Percentiles rank a stretch among this genome's conserved stretches.
Conservation (phyloP, 2,329 filamentous ascomycete species). For the Kalmusia sp. region DNA sequence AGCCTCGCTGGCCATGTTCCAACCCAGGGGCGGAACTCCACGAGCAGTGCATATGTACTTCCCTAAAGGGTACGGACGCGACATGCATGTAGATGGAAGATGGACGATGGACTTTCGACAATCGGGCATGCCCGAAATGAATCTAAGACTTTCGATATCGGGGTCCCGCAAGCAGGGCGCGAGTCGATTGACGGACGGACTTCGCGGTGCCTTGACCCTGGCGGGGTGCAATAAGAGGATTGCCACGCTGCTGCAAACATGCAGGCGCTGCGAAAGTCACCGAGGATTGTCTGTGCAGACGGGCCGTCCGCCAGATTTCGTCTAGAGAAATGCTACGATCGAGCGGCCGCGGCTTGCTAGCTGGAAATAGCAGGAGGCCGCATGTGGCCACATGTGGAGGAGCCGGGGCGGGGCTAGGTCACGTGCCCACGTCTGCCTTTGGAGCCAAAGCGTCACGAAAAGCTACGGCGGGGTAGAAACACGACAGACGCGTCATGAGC, state of each 20-base stretch:
- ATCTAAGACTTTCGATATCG: conserved; percentile 14
- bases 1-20: background rate
- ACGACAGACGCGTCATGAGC: conserved; percentile 12
- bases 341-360: background rate
- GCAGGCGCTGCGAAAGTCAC: conserved; percentile 1
- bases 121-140: conserved; percentile 16
- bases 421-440: conserved; percentile 2
- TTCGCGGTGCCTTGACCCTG: conserved; percentile 2
- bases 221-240: conserved; percentile 4
- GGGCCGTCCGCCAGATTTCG: conserved; percentile 10
- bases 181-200: conserved; percentile 5
- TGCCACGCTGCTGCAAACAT: conserved; percentile 2
- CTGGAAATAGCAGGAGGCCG: background rate
- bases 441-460: background rate
- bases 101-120: conserved; percentile 4
- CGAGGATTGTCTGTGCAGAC: conserved; percentile 9
- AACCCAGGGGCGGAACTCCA: background rate
- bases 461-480: conserved; percentile 7
- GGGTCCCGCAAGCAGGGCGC: background rate
- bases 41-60: conserved; percentile 3
- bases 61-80: background rate
- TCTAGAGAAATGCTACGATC: background rate
- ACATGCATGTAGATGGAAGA: background rate
- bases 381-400: no score
- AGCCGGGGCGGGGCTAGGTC: background rate